Percentiles rank a stretch among this genome's conserved stretches.
Evolutionary conservation across 441 rosid species (phyloP).

Genomic region (Euphorbia schlechtendalii): DNA sequence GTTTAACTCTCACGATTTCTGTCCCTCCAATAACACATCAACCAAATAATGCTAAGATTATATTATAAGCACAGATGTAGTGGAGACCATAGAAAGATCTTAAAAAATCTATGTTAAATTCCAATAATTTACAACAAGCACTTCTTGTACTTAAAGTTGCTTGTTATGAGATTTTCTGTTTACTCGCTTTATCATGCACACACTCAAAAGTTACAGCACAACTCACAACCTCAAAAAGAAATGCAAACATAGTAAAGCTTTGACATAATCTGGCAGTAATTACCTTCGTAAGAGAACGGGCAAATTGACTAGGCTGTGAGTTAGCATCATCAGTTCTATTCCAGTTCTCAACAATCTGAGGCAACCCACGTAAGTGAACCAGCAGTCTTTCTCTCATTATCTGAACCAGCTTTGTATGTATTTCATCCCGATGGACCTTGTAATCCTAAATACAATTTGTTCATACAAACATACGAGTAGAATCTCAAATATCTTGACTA

Average conservation of each 20-base stretch:
- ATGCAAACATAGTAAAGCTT: too few species aligned
- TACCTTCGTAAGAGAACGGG: slow-evolving; percentile 90
- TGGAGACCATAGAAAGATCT: background rate
- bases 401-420: slow-evolving; percentile 95
- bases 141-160: background rate
- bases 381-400: slow-evolving; percentile 97
- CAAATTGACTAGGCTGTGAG: slow-evolving; percentile 82
- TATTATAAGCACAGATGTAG: background rate
- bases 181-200: background rate
- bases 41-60: background rate
- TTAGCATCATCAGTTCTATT: slow-evolving; percentile 75
- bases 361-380: slow-evolving; percentile 80
- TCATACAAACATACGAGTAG: background rate
- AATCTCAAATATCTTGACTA: background rate
- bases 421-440: slow-evolving; percentile 97
- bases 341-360: slow-evolving; percentile 88
- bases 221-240: too few species aligned
- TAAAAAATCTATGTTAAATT: background rate
- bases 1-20: background rate
- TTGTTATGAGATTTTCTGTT: background rate
- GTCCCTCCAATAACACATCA: slow-evolving; percentile 2
- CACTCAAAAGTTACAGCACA: background rate
- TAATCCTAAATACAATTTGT: slow-evolving; percentile 56
- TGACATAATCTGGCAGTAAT: slow-evolving; percentile 12
- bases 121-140: background rate